A percentile compares a stretch with the other conserved stretches of the same genome.
These are phyloP conservation scores for Suhomyces chickasaworum DNA, from an alignment of 1,139 yeast genomes.

Conservation along the genomic window DNA sequence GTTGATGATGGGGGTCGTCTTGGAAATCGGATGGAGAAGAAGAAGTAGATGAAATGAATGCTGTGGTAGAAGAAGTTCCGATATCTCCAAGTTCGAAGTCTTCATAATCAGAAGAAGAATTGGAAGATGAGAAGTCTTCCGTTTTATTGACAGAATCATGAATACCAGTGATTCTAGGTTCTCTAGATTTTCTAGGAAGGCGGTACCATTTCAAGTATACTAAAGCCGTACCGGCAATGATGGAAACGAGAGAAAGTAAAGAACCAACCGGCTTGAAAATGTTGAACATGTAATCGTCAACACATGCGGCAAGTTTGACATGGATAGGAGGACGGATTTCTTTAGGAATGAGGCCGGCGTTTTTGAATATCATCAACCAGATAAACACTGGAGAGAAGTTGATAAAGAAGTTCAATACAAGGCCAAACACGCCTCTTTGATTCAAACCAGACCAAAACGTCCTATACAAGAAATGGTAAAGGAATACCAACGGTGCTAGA, in stretches of 20 bases:
- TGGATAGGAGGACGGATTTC: conserved; percentile 57
- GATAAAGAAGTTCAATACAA: conserved; percentile 46
- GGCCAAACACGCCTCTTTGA: conserved; percentile 35
- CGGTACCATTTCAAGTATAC: conserved; percentile 18
- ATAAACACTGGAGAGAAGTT: conserved; percentile 57
- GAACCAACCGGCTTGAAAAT: conserved; percentile 13
- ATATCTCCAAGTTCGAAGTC: conserved; percentile 13
- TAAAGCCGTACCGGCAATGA: conserved; percentile 17
- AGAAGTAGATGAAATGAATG: neutral
- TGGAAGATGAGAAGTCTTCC: neutral
- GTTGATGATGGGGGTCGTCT: conserved; percentile 13
- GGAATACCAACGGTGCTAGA: conserved; percentile 21
- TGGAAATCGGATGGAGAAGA: conserved; percentile 18
- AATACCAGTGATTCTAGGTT: neutral
- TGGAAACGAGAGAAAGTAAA: conserved; percentile 12
- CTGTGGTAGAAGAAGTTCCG: neutral
- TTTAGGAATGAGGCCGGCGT: conserved; percentile 61
- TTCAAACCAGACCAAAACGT: conserved; percentile 39
- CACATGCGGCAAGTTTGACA: conserved; percentile 45
- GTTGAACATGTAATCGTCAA: conserved; percentile 43
- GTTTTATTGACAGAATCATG: neutral
- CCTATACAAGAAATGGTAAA: conserved; percentile 23
- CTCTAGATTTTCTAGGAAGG: neutral
- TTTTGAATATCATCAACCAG: conserved; percentile 62
- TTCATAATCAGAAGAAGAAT: conserved; percentile 7